Conservation (phyloP, 129 eudicot species). For the Flaveria robusta region DNA sequence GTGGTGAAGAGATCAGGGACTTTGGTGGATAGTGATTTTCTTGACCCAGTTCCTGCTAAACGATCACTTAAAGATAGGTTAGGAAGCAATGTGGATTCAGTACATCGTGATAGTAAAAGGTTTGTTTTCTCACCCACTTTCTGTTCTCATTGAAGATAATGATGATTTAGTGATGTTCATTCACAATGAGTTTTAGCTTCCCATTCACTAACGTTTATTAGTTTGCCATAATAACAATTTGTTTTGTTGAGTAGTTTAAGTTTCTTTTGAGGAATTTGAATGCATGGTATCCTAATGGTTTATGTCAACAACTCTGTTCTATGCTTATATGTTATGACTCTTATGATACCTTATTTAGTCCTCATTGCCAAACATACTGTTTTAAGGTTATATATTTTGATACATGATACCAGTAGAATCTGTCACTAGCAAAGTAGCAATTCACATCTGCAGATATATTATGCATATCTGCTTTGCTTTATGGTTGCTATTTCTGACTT, state of each 20-base stretch:
- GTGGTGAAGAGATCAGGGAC: slow-evolving; percentile 79
- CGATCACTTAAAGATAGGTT: slow-evolving; percentile 75
- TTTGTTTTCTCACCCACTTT: slow-evolving; percentile 9
- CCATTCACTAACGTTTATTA: neutral
- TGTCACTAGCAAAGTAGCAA: neutral
- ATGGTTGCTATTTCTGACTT: slow-evolving; percentile 7
- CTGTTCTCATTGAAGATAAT: neutral
- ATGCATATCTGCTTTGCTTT: slow-evolving; percentile 21
- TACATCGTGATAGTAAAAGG: slow-evolving; percentile 53
- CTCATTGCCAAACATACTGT: neutral
- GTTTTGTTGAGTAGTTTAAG: neutral
- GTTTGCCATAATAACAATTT: neutral
- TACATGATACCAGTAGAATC: slow-evolving; percentile 11
- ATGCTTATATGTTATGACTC: neutral
- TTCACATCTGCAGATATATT: neutral
- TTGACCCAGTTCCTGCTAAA: slow-evolving; percentile 43
- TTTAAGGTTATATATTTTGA: neutral
- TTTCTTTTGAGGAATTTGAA: neutral
- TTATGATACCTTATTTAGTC: neutral
- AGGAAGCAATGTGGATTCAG: slow-evolving; percentile 54
- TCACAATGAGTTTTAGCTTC: neutral
- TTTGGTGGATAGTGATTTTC: slow-evolving; percentile 31
- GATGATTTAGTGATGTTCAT: neutral
- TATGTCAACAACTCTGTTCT: neutral
- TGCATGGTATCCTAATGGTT: neutral